Evolutionary conservation across 1,139 yeast genomes (phyloP).

Genomic region (Eremothecium gossypii): DNA sequence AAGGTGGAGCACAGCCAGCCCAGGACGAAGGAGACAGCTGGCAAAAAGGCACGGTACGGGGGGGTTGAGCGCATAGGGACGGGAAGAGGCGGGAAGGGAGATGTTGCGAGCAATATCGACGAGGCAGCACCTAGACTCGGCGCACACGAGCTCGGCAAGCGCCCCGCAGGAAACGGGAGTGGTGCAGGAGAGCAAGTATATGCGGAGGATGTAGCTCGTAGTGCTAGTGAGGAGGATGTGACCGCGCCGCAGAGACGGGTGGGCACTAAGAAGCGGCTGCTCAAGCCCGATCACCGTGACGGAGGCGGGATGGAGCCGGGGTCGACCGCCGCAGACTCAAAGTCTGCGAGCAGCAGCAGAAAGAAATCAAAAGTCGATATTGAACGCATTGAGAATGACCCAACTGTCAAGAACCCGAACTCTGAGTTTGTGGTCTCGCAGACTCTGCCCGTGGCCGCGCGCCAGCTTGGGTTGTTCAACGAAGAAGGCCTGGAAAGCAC

Average conservation of each 20-base stretch:
- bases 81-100: slow-evolving; percentile 1
- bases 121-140: not conserved
- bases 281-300: slow-evolving; percentile 6
- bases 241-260: not conserved
- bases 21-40: slow-evolving; percentile 10
- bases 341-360: slow-evolving; percentile 7
- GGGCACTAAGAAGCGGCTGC: slow-evolving; percentile 6
- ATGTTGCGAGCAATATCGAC: not conserved
- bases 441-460: slow-evolving; percentile 60
- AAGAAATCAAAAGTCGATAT: slow-evolving; percentile 14
- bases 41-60: not conserved
- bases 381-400: slow-evolving; percentile 43
- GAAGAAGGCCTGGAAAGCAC: slow-evolving; percentile 47
- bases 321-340: not conserved
- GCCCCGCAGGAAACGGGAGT: not conserved
- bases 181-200: not conserved
- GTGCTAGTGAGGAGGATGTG: not conserved
- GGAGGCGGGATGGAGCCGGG: slow-evolving; percentile 1
- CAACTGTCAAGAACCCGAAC: slow-evolving; percentile 61
- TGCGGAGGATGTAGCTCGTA: not conserved
- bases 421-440: slow-evolving; percentile 70
- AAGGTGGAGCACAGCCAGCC: slow-evolving; percentile 9
- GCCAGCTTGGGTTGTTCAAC: slow-evolving; percentile 56
- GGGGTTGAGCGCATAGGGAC: not conserved
- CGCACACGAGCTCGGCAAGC: no score